Evolutionary conservation across 1,284 basidiomycete genomes (phyloP).

Genomic region (Moesziomyces globuligerus): DNA sequence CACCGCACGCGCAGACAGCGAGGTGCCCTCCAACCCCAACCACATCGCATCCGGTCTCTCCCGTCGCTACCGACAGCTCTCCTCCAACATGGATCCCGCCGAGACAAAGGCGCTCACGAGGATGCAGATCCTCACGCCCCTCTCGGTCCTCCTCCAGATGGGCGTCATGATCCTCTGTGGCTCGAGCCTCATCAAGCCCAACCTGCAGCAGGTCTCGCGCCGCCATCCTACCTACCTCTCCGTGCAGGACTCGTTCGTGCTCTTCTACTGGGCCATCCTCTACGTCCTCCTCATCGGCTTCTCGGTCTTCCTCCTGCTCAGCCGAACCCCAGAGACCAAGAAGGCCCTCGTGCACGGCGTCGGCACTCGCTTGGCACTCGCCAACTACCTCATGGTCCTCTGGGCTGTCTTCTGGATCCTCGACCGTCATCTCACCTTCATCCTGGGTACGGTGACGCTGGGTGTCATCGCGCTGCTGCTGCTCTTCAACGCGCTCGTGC

Average conservation of each 20-base stretch:
- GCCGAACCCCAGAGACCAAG: conserved; percentile 81
- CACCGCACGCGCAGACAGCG: conserved; percentile 18
- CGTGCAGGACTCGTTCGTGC: conserved; percentile 75
- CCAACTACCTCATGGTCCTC: conserved; percentile 82
- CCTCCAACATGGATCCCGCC: conserved; percentile 37
- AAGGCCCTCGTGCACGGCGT: conserved; percentile 72
- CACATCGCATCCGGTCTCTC: conserved; percentile 19
- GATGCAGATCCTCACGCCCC: conserved; percentile 51
- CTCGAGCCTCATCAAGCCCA: conserved; percentile 48
- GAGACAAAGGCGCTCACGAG: conserved; percentile 44
- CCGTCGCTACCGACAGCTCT: conserved; percentile 34
- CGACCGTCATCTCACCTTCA: conserved; percentile 49
- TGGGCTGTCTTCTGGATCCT: conserved; percentile 84
- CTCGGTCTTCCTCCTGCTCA: conserved; percentile 78
- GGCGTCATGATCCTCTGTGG: conserved; percentile 48
- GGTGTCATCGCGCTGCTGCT: conserved; percentile 50
- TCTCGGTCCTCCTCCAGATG: conserved; percentile 49
- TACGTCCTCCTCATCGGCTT: conserved; percentile 77
- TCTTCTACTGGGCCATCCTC: conserved; percentile 73
- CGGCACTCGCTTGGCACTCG: conserved; percentile 79
- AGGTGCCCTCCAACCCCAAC: conserved; percentile 18
- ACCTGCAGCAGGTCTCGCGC: conserved; percentile 40
- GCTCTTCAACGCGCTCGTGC: conserved; percentile 52
- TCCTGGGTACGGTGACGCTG: conserved; percentile 50
- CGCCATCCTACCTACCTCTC: conserved; percentile 77